Conservation (phyloP, 805 yeast genomes). For the Yamadazyma paraphyllophila region DNA sequence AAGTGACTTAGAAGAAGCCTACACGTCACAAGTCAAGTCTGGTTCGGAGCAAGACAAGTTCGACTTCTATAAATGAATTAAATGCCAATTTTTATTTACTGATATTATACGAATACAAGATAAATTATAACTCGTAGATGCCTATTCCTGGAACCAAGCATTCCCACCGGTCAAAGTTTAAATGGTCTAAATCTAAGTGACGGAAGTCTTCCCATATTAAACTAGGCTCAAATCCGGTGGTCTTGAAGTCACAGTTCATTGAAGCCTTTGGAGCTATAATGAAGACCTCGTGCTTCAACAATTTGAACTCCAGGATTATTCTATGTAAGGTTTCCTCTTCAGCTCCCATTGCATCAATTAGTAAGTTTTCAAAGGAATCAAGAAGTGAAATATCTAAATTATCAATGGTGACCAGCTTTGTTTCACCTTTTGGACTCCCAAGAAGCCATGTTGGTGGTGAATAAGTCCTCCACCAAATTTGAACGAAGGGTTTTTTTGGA, state of each 20-base stretch:
- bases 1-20: conserved; percentile 96
- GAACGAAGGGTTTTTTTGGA: conserved; percentile 25
- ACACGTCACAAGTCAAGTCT: conserved; percentile 92
- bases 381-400: conserved; percentile 5
- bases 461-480: conserved; percentile 92
- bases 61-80: conserved; percentile 81
- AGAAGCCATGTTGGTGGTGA: conserved; percentile 90
- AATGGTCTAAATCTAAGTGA: conserved; percentile 75
- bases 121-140: conserved; percentile 40
- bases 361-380: conserved; percentile 14
- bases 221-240: background rate
- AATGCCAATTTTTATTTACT: conserved; percentile 3
- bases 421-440: conserved; percentile 21
- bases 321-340: conserved; percentile 19
- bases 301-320: conserved; percentile 6
- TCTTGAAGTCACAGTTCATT: conserved; percentile 18
- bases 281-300: conserved; percentile 12
- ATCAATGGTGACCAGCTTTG: conserved; percentile 7
- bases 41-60: conserved; percentile 95
- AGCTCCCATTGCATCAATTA: conserved; percentile 53
- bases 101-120: conserved; percentile 1
- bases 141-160: conserved; percentile 65
- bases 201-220: conserved; percentile 29
- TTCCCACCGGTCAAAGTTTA: conserved; percentile 43
- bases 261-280: conserved; percentile 44